Conservation (phyloP, 371 early-diverging fungal species). For the Rhizopus sp. region DNA sequence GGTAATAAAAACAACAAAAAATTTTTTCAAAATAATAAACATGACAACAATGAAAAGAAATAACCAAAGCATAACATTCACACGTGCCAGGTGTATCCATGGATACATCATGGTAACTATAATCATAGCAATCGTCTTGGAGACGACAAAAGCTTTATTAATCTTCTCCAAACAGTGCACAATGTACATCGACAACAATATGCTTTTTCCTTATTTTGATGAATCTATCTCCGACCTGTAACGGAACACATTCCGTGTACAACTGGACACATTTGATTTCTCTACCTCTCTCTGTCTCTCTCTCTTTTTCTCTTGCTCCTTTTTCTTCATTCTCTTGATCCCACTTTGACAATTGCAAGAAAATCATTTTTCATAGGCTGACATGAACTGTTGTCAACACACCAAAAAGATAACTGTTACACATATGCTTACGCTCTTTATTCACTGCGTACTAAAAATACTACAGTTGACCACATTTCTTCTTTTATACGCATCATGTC, state of each 20-base stretch:
- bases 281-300: background rate
- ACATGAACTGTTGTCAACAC: too few species aligned
- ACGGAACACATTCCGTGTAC: slow-evolving; percentile 5
- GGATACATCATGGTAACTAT: background rate
- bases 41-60: background rate
- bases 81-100: background rate
- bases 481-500: too few species aligned
- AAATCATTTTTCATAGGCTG: too few species aligned
- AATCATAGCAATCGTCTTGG: too few species aligned
- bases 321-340: too few species aligned
- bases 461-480: too few species aligned
- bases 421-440: too few species aligned
- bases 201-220: background rate
- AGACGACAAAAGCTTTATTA: background rate
- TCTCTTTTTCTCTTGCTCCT: background rate
- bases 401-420: too few species aligned
- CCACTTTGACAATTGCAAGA: too few species aligned
- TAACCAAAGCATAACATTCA: background rate
- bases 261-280: background rate
- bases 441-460: too few species aligned
- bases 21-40: background rate
- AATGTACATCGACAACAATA: background rate
- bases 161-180: background rate
- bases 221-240: background rate
- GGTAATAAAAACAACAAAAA: slow-evolving; percentile 6